Evolutionary conservation across 2,329 filamentous ascomycete species (phyloP).

Genomic region (Malbranchea zuffiana): DNA sequence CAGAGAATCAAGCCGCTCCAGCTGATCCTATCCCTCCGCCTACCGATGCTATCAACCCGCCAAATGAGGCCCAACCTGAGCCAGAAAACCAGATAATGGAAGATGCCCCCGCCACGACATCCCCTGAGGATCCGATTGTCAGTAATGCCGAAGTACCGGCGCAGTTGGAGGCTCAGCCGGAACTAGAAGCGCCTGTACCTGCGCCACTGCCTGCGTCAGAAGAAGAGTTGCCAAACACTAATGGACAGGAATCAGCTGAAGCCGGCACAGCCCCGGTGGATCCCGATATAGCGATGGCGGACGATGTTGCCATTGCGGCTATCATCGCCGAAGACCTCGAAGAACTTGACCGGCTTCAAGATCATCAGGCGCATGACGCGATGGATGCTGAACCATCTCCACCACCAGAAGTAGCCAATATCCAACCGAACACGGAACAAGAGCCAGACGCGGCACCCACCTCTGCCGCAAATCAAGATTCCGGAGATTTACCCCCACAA

Average conservation of each 20-base stretch:
- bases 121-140: neutral
- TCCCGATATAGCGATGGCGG: slow-evolving; percentile 11
- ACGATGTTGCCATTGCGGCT: slow-evolving; percentile 23
- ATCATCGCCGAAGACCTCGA: slow-evolving; percentile 24
- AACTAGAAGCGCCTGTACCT: too few relatives aligned
- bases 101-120: too few relatives aligned
- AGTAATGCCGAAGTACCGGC: too few relatives aligned
- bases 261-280: too few relatives aligned
- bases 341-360: slow-evolving; percentile 15
- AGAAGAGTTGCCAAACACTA: too few relatives aligned
- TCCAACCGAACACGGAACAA: neutral
- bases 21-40: neutral
- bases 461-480: slow-evolving; percentile 4
- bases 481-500: too few relatives aligned
- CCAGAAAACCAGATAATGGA: neutral
- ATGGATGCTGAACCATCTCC: slow-evolving; percentile 12
- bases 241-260: neutral
- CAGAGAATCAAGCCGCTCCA: slow-evolving; percentile 1
- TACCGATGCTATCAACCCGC: neutral
- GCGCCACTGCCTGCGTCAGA: too few relatives aligned
- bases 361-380: too few relatives aligned
- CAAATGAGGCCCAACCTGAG: neutral
- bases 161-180: too few relatives aligned
- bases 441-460: neutral
- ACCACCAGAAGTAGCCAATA: slow-evolving; percentile 2